These are phyloP conservation scores for Gossypium gossypioides DNA, from an alignment of 441 rosid species.

Conservation along the genomic window DNA sequence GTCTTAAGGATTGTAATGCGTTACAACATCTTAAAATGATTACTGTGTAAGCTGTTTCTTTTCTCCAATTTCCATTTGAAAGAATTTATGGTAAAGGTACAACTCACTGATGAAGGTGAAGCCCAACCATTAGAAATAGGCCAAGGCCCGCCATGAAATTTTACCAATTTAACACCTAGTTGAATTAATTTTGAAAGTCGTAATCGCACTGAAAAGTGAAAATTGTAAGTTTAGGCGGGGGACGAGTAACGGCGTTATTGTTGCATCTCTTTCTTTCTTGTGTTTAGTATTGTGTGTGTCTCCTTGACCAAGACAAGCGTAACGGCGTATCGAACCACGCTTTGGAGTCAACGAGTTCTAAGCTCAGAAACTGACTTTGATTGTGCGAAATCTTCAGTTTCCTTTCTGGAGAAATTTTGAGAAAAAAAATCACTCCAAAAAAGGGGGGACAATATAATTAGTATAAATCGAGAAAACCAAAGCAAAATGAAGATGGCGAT, in stretches of 20 bases:
- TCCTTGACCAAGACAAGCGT: not conserved
- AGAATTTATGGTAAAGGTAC: not conserved
- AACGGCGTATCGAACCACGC: not conserved
- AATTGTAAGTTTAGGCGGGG: not conserved
- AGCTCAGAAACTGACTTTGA: not conserved
- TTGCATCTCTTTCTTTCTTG: not conserved
- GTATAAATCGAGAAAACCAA: not conserved
- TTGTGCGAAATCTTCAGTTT: not conserved
- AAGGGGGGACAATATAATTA: not conserved
- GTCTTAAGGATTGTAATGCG: too few species aligned
- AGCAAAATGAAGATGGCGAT: constrained; percentile 38
- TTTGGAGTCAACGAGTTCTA: not conserved
- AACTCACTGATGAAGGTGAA: not conserved
- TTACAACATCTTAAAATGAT: too few species aligned
- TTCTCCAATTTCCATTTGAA: too few species aligned
- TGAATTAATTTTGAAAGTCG: not conserved
- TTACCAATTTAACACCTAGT: not conserved
- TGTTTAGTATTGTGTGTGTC: not conserved
- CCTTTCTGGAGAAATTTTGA: not conserved
- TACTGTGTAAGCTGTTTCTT: too few species aligned
- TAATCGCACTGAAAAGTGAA: not conserved
- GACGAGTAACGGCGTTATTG: not conserved
- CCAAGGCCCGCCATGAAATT: not conserved
- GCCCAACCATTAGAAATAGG: not conserved
- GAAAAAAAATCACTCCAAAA: not conserved